These are phyloP conservation scores for Hericium alpestre DNA, from an alignment of 768 basidiomycete species.

Conservation along the genomic window DNA sequence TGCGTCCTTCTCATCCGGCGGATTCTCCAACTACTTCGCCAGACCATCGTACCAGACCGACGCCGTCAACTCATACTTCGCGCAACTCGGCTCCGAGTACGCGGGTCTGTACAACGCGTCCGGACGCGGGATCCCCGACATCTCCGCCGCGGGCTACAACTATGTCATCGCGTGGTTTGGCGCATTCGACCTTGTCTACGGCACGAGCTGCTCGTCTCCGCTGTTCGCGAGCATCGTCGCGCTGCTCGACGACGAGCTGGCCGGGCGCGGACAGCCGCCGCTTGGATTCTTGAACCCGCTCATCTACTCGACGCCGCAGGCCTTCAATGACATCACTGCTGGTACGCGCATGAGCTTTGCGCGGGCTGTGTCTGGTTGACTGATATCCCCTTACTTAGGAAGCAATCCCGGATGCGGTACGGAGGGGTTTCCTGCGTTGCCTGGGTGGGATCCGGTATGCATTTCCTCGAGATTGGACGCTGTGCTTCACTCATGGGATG, in stretches of 20 bases:
- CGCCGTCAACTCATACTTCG: conserved; percentile 28
- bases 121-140: conserved; percentile 41
- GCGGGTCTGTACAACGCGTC: conserved; percentile 21
- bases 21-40: conserved; percentile 25
- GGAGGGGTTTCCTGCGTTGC: no score
- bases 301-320: no score
- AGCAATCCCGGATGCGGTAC: no score
- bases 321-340: no score
- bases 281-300: no score
- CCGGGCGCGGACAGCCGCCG: no score
- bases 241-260: conserved; percentile 23
- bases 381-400: no score
- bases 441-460: no score
- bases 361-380: no score
- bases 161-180: conserved; percentile 21
- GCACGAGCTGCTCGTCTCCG: conserved; percentile 28
- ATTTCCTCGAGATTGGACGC: no score
- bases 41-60: conserved; percentile 27
- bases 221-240: conserved; percentile 25
- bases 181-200: conserved; percentile 20
- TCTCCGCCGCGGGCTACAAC: conserved; percentile 28
- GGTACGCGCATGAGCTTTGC: no score
- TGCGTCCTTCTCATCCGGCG: conserved; percentile 25
- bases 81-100: conserved; percentile 19
- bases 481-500: no score